Percentiles rank a stretch among this genome's conserved stretches.
phyloP scores from a whole-genome alignment of 129 eudicot species.

The Pulicaria dysenterica region DNA sequence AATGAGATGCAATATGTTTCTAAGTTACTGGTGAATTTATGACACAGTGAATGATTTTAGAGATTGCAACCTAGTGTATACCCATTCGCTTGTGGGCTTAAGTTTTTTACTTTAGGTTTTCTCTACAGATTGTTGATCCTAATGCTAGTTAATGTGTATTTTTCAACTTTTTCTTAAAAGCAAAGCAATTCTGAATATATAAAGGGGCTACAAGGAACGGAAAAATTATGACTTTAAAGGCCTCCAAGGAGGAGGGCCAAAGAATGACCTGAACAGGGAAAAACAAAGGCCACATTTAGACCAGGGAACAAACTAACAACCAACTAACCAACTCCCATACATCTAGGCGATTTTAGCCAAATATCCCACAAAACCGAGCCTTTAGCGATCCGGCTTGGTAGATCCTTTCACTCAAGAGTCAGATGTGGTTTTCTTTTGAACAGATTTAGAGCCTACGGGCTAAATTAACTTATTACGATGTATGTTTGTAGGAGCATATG shows the following conservation, averaged over 20 bases:
- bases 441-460: neutral
- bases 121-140: neutral
- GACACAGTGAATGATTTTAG: neutral
- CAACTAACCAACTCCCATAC: too few species aligned
- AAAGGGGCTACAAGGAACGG: too few species aligned
- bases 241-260: too few species aligned
- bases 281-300: too few species aligned
- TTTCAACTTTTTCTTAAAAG: neutral
- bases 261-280: too few species aligned
- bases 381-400: neutral
- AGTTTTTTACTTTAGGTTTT: neutral
- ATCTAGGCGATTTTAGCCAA: too few species aligned
- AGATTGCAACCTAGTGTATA: constrained; percentile 12
- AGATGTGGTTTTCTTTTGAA: constrained; percentile 1
- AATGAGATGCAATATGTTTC: neutral
- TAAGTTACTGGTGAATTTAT: neutral
- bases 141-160: neutral
- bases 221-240: neutral
- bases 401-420: constrained; percentile 1
- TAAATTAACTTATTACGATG: neutral
- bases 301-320: too few species aligned
- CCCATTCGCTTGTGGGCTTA: neutral
- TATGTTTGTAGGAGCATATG: neutral
- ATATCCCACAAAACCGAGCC: too few species aligned
- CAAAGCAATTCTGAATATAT: too few species aligned